These are phyloP conservation scores for Ceratocystiopsis minuta DNA, from an alignment of 2,329 filamentous ascomycete genomes.

Conservation along the genomic window DNA sequence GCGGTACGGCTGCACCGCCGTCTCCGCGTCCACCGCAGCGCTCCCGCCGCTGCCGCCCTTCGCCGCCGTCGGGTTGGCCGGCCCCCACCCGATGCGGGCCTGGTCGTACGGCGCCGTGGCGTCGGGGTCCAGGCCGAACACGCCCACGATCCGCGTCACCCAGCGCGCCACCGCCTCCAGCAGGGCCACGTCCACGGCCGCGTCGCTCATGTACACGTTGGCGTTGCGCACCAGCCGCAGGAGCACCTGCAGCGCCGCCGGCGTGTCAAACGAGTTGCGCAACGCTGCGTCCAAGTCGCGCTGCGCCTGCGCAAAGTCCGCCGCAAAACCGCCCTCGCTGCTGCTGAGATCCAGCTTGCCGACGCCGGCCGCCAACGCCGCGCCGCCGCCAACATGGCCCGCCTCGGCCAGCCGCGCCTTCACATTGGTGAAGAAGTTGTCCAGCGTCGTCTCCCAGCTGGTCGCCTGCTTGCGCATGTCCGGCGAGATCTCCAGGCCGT, in stretches of 20 bases:
- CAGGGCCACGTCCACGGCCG: conserved; percentile 8
- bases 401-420: conserved; percentile 7
- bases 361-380: background rate
- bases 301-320: conserved; percentile 34
- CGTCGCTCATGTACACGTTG: conserved; percentile 24
- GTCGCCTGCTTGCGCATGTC: conserved; percentile 40
- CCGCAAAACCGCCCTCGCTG: conserved; percentile 7
- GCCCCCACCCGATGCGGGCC: conserved; percentile 42
- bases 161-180: conserved; percentile 30
- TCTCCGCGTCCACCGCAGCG: conserved; percentile 1
- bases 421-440: conserved; percentile 10
- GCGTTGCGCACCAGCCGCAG: conserved; percentile 46
- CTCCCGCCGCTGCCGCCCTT: background rate
- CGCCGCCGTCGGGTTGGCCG: conserved; percentile 37
- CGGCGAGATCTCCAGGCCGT: conserved; percentile 52
- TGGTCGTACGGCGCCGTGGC: conserved; percentile 19
- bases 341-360: too few species aligned
- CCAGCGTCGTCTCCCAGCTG: conserved; percentile 33
- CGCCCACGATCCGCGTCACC: conserved; percentile 46
- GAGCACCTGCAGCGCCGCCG: conserved; percentile 41
- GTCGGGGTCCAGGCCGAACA: conserved; percentile 41
- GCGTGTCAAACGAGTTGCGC: conserved; percentile 53
- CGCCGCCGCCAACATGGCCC: conserved; percentile 1
- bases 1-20: conserved; percentile 8
- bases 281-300: conserved; percentile 40